Conservation (phyloP, 108 stramenopile genomes). For the Parmales sp. region DNA sequence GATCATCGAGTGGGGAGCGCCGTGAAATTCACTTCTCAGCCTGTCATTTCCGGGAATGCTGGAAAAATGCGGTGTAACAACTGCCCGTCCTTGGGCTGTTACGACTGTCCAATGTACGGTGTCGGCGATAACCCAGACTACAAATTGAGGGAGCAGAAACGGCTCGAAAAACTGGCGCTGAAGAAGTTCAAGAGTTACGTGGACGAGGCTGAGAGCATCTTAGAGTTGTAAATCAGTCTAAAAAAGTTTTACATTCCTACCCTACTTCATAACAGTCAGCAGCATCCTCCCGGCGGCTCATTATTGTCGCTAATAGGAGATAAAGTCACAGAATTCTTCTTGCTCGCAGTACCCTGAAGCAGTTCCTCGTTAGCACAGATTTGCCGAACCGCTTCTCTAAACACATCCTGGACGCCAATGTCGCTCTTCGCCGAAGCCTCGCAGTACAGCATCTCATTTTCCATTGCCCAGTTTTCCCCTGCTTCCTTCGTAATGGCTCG, state of each 20-base stretch:
- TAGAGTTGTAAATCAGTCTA: slow-evolving; percentile 57
- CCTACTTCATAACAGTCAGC: no score
- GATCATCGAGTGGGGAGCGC: slow-evolving; percentile 42
- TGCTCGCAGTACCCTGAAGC: slow-evolving; percentile 72
- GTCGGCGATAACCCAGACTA: slow-evolving; percentile 81
- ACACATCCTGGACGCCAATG: slow-evolving; percentile 78
- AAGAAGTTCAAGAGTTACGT: slow-evolving; percentile 57
- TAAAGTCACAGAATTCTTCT: no score
- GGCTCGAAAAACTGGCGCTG: slow-evolving; percentile 39
- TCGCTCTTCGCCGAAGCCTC: slow-evolving; percentile 89
- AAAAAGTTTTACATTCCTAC: no score
- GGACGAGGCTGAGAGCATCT: slow-evolving; percentile 79
- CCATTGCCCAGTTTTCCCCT: slow-evolving; percentile 89
- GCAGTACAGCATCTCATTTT: no score
- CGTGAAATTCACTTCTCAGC: slow-evolving; percentile 47
- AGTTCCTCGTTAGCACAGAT: slow-evolving; percentile 92
- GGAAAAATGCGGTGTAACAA: slow-evolving; percentile 65
- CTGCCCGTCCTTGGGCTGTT: slow-evolving; percentile 64
- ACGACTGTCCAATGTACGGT: slow-evolving; percentile 78
- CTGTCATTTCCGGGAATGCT: slow-evolving; percentile 60
- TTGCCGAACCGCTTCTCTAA: slow-evolving; percentile 91
- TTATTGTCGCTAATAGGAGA: no score
- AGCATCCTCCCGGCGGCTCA: no score
- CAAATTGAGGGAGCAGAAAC: slow-evolving; percentile 47
- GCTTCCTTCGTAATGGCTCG: slow-evolving; percentile 64